Evolutionary conservation across 805 yeast genomes (phyloP), one percentile per base, ranked within the genome.

Genomic region (Kazachstania viticola): DNA sequence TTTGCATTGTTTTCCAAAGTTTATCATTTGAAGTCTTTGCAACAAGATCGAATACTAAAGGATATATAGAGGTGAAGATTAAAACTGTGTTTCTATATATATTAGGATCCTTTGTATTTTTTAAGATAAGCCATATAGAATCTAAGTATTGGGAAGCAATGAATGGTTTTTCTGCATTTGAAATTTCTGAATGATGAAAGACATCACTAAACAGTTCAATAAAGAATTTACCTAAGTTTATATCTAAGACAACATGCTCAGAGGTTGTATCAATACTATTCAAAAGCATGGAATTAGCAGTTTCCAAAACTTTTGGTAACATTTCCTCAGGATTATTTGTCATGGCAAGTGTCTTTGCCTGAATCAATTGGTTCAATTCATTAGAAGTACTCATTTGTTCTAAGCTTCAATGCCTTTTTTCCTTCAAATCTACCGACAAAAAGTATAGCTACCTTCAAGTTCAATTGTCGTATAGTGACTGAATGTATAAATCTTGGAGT

Each of bases 1-100:
- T 65, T 12, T 61, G 51, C 38, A 81, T 46, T 28, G 65, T 62
- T 17, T 58, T 51, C 94, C 94, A 84, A 12, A 61, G 41, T 9
- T 48, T 46, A 5, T 43, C 41, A 34, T 61, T 60, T 2, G 64
- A 52, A 27, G 60, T 62, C 45, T 51, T 62, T 16, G 62, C 67
- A 29, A 67, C 63, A 18, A 67, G 48, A 36, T 60, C 65, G 38
- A 71, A 62, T 25, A 65, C 40, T 43, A 62, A 46, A 12, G 71
- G 71, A 40, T 67, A 73, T n/a, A 64, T 48, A 25, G 57, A 49
- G 5, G 71, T 49, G 14, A 64, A 49, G 9, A 67, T 52, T 16
- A 62, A 49, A 4, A 68, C 50, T 12, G 65, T 55, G 30, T 56
- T 54, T 44, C 63, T 65, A 37, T 49, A 54, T 15, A 53, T 50